Evolutionary conservation across 169 alveolate species (phyloP).

Genomic region (Plasmodium berghei): DNA sequence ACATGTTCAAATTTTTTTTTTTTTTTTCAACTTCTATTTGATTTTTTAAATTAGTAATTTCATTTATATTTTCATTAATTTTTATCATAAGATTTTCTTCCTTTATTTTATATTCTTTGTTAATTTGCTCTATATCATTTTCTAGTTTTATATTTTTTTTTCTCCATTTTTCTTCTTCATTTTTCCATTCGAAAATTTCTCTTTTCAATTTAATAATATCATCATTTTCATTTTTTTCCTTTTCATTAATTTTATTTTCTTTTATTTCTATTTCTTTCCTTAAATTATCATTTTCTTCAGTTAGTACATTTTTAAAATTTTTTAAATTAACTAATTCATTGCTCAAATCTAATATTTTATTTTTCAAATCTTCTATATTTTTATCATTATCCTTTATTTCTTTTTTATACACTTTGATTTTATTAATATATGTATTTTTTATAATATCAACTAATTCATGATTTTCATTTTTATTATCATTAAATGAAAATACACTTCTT

Average conservation of each 20-base stretch:
- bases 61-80: conserved; percentile 42
- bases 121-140: conserved; percentile 21
- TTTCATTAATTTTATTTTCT: neutral
- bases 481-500: neutral
- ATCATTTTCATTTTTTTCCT: conserved; percentile 6
- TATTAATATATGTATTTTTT: neutral
- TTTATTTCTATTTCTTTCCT: neutral
- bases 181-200: neutral
- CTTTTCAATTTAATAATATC: conserved; percentile 11
- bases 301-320: conserved; percentile 46
- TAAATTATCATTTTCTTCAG: conserved; percentile 20
- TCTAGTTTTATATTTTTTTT: neutral
- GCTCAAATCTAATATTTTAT: conserved; percentile 24
- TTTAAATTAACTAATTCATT: conserved; percentile 40
- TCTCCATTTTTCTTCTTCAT: conserved; percentile 4
- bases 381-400: conserved; percentile 17
- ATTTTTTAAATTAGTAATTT: conserved; percentile 23
- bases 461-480: neutral
- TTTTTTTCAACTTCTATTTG: conserved; percentile 5
- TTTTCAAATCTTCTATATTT: conserved; percentile 29
- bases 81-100: conserved; percentile 41
- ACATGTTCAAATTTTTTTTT: neutral
- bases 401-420: conserved; percentile 7
- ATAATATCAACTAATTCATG: no score
- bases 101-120: conserved; percentile 27